Evolutionary conservation across 768 basidiomycete genomes (phyloP), one percentile per base, ranked within the genome.

Genomic region (Amanita exitialis): DNA sequence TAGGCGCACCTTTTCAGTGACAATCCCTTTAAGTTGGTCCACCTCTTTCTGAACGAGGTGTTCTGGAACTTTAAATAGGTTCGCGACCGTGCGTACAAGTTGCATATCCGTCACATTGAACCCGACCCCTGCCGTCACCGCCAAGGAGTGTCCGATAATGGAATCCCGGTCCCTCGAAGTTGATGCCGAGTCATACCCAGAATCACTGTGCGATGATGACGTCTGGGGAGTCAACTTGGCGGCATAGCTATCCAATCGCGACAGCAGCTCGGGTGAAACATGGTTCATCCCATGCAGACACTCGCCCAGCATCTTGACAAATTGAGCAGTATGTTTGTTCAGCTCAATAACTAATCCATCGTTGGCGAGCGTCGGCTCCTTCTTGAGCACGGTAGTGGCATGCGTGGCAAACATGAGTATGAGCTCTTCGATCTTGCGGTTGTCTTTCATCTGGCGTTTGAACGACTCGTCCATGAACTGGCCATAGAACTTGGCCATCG

Each of bases 331-430:
- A 59, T 98, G 96, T 55, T 83, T 84, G 64, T 96, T 94, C 39
- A 97, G 77, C 64, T 94, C 90, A 42, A 81, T 63, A n/a, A n/a
- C 63, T 97, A 94, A 97, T 18, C 80, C 86, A 44, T 96, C 93
- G 20, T 82, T 86, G 13, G 76, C 77, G 1, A 93, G 70, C 2
- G 86, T 76, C 0, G 88, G 88, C 57, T 94, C 91, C 67, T 96
- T 96, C 76, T 84, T 87, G 53, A 98, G 76, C 7, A 90, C 80
- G 23, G 79, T 76, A 2, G 90, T 91, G 3, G 95, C 89, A 47
- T 91, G 83, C 1, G 93, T 89, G 9, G 94, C 94, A 60, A 97
- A 97, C 77, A 89, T 88, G 47, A 99, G 75, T 53, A 99, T 95
- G 49, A 99, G 83, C 56, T 97, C 93, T 68, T 99, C 96, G 35